Conservation (phyloP, 1,139 yeast genomes). For the Hansenula sp. region DNA sequence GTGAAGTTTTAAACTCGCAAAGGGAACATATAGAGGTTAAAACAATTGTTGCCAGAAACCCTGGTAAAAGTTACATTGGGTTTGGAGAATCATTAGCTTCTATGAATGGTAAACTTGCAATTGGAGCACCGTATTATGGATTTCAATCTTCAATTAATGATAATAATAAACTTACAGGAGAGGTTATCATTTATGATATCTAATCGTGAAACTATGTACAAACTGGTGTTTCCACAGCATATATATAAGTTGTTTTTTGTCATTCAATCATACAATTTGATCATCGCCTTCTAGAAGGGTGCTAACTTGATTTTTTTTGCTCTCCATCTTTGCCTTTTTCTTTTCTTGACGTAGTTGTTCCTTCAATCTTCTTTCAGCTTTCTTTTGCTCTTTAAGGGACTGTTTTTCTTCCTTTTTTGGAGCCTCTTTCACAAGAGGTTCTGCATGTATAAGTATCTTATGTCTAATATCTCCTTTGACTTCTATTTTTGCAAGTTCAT, state of each 20-base stretch:
- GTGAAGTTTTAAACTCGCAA: slow-evolving; percentile 13
- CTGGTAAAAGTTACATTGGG: slow-evolving; percentile 28
- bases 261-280: neutral
- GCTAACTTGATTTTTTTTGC: slow-evolving; percentile 9
- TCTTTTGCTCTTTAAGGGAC: slow-evolving; percentile 16
- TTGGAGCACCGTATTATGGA: slow-evolving; percentile 45
- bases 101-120: slow-evolving; percentile 26
- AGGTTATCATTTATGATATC: slow-evolving; percentile 18
- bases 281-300: slow-evolving; percentile 2
- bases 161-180: slow-evolving; percentile 19
- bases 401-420: slow-evolving; percentile 14
- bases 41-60: slow-evolving; percentile 12
- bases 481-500: slow-evolving; percentile 28
- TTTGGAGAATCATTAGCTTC: slow-evolving; percentile 35
- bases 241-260: neutral
- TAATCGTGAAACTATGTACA: neutral
- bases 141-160: slow-evolving; percentile 21
- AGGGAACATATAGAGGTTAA: slow-evolving; percentile 18
- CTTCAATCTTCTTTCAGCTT: slow-evolving; percentile 17
- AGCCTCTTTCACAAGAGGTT: slow-evolving; percentile 20
- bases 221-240: neutral
- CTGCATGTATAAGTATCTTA: slow-evolving; percentile 23
- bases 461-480: slow-evolving; percentile 26
- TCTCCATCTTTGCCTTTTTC: slow-evolving; percentile 15
- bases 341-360: slow-evolving; percentile 18